phyloP scores from a whole-genome alignment of 257 asterid species.

The Cordia subcordata region DNA sequence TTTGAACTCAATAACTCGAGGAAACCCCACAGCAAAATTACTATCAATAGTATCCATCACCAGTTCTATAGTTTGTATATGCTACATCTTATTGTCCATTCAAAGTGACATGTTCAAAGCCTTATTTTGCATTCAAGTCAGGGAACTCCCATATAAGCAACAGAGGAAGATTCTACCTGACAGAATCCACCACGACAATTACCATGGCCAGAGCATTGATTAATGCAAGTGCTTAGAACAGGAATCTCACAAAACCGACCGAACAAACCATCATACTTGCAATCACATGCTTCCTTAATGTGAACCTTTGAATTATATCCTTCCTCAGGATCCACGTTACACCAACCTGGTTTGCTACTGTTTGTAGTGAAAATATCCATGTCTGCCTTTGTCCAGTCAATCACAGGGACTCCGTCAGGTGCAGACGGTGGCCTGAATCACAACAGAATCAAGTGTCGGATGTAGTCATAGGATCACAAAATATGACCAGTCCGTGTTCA shows the following conservation, averaged over 20 bases:
- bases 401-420: slow-evolving; percentile 50
- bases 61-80: no score
- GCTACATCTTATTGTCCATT: no score
- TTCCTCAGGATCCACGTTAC: slow-evolving; percentile 86
- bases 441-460: slow-evolving; percentile 10
- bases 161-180: slow-evolving; percentile 51
- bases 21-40: no score
- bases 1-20: no score
- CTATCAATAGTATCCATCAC: no score
- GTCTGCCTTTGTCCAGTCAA: slow-evolving; percentile 69
- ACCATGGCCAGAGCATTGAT: slow-evolving; percentile 87
- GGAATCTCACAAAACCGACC: slow-evolving; percentile 89
- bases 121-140: not conserved
- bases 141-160: not conserved
- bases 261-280: slow-evolving; percentile 92
- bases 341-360: slow-evolving; percentile 72
- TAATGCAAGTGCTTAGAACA: slow-evolving; percentile 68
- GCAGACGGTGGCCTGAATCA: slow-evolving; percentile 57
- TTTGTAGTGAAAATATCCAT: slow-evolving; percentile 64
- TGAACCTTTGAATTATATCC: slow-evolving; percentile 54
- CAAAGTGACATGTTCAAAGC: not conserved
- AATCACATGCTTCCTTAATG: slow-evolving; percentile 83
- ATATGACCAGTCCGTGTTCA: not conserved
- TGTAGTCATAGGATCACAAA: not conserved
- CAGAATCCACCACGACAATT: slow-evolving; percentile 93